Evolutionary conservation across 352 stramenopile genomes (phyloP).

Genomic region (Pseudoperonospora humuli): DNA sequence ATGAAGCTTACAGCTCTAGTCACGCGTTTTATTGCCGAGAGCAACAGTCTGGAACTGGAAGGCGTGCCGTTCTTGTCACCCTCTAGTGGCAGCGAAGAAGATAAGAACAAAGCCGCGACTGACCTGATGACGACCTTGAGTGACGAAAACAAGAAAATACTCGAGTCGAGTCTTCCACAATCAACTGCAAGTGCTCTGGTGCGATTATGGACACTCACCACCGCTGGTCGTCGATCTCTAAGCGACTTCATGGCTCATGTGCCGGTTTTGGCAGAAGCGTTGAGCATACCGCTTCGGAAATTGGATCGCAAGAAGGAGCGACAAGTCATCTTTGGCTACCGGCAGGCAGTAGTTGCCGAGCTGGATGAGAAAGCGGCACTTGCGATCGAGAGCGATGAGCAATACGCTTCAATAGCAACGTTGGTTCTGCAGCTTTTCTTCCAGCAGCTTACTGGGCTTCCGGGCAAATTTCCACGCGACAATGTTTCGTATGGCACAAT

Average conservation of each 20-base stretch:
- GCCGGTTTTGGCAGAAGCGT: slow-evolving; percentile 36
- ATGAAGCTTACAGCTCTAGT: slow-evolving; percentile 44
- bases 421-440: slow-evolving; percentile 57
- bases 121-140: slow-evolving; percentile 30
- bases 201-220: slow-evolving; percentile 60
- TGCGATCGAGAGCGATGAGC: slow-evolving; percentile 8
- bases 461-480: slow-evolving; percentile 35
- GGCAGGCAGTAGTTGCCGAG: slow-evolving; percentile 36
- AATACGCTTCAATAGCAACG: slow-evolving; percentile 18
- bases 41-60: slow-evolving; percentile 53
- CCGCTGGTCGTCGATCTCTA: slow-evolving; percentile 48
- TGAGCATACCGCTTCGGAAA: slow-evolving; percentile 76
- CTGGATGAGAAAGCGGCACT: slow-evolving; percentile 26
- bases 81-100: slow-evolving; percentile 3
- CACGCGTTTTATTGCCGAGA: slow-evolving; percentile 59
- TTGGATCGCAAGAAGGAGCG: slow-evolving; percentile 80
- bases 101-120: neutral
- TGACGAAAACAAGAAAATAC: slow-evolving; percentile 53
- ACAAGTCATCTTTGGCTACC: slow-evolving; percentile 56
- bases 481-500: slow-evolving; percentile 27
- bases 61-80: slow-evolving; percentile 32
- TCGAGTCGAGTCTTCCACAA: slow-evolving; percentile 47
- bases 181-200: slow-evolving; percentile 47
- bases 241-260: slow-evolving; percentile 58
- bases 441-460: slow-evolving; percentile 53